Percentiles rank a stretch among this genome's conserved stretches.
These are phyloP conservation scores for Entonaema liquescens DNA, from an alignment of 495 filamentous ascomycete genomes.

Conservation along the genomic window DNA sequence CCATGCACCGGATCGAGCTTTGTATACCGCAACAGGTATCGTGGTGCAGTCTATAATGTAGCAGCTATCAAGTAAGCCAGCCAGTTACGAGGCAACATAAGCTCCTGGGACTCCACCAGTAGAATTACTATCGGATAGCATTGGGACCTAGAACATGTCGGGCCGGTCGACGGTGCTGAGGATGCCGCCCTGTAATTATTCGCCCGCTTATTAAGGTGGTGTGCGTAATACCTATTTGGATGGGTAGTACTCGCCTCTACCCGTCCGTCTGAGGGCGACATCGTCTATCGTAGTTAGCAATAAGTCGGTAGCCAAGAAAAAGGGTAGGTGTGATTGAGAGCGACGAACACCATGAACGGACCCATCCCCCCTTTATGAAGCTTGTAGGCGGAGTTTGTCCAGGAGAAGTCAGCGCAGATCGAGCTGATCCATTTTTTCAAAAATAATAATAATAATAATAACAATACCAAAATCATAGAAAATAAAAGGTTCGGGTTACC, in stretches of 20 bases:
- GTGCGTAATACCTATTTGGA: constrained; percentile 25
- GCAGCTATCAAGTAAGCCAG: neutral
- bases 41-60: constrained; percentile 19
- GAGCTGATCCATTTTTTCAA: constrained; percentile 23
- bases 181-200: constrained; percentile 24
- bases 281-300: constrained; percentile 9
- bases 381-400: neutral
- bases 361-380: constrained; percentile 15
- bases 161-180: constrained; percentile 25
- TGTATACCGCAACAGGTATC: constrained; percentile 13
- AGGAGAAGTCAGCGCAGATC: constrained; percentile 25
- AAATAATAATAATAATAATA: too few relatives aligned
- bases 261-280: constrained; percentile 26
- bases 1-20: constrained; percentile 27
- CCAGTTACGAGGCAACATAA: constrained; percentile 21
- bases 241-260: constrained; percentile 39
- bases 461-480: too few relatives aligned
- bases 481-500: constrained; percentile 22
- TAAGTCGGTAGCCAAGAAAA: constrained; percentile 7
- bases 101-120: constrained; percentile 29
- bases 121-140: constrained; percentile 29
- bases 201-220: constrained; percentile 17
- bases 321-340: constrained; percentile 23
- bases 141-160: constrained; percentile 25
- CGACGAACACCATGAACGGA: constrained; percentile 10